A percentile compares a stretch with the other conserved stretches of the same genome.
These are phyloP conservation scores for Fraxinus anomala DNA, from an alignment of 257 asterid species.

Conservation along the genomic window DNA sequence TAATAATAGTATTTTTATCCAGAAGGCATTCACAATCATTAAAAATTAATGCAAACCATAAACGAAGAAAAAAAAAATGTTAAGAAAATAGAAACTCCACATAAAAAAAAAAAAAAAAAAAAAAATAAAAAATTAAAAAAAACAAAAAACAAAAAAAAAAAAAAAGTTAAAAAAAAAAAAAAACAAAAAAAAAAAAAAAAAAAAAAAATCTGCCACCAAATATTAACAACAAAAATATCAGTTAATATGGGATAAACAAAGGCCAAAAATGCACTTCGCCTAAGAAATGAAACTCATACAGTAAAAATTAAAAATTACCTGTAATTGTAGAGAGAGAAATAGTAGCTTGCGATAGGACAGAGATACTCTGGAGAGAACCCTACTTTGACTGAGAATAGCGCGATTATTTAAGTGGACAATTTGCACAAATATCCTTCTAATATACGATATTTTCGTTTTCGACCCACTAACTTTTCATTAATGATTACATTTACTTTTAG, in stretches of 20 bases:
- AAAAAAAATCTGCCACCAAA: neutral
- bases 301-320: neutral
- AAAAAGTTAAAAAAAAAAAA: too few relatives aligned
- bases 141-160: too few relatives aligned
- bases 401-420: constrained; percentile 36
- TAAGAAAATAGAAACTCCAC: neutral
- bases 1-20: constrained; percentile 27
- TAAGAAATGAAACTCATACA: constrained; percentile 21
- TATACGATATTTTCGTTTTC: constrained; percentile 11
- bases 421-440: constrained; percentile 39
- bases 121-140: too few relatives aligned
- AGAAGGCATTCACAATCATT: constrained; percentile 32
- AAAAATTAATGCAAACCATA: constrained; percentile 32
- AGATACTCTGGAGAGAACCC: constrained; percentile 52
- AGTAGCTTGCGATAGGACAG: constrained; percentile 32
- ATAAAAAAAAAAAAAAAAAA: neutral
- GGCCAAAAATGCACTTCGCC: constrained; percentile 11
- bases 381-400: constrained; percentile 64
- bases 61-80: constrained; percentile 16
- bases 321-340: constrained; percentile 1
- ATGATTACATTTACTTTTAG: neutral
- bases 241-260: neutral
- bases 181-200: constrained; percentile 1
- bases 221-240: neutral
- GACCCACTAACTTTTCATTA: constrained; percentile 8